phyloP scores from a whole-genome alignment of 176 grass and related monocot species.

The Triticum monococcum region DNA sequence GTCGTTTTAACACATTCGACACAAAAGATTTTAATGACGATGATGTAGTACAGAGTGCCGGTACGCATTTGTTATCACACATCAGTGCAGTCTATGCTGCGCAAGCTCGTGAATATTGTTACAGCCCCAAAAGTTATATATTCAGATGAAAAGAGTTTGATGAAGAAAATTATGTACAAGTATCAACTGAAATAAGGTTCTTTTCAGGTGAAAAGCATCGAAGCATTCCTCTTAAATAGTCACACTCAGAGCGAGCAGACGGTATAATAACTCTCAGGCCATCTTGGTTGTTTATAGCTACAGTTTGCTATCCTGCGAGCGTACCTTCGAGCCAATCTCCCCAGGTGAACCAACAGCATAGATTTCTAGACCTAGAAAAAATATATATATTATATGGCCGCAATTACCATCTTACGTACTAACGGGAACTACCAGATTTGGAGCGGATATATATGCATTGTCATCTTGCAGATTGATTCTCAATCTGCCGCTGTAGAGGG shows the following conservation, averaged over 20 bases:
- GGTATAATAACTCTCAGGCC: background rate
- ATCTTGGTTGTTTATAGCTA: conserved; percentile 21
- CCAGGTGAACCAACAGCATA: conserved; percentile 39
- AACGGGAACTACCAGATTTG: conserved; percentile 19
- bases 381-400: conserved; percentile 28
- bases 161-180: conserved; percentile 34
- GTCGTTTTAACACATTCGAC: too few relatives aligned
- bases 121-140: background rate
- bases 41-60: too few relatives aligned
- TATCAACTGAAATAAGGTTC: conserved; percentile 6
- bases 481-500: conserved; percentile 3
- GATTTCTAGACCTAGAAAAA: conserved; percentile 48
- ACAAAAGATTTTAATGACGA: too few relatives aligned
- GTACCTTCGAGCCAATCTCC: conserved; percentile 41
- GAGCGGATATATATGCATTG: conserved; percentile 9
- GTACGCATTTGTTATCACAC: too few relatives aligned
- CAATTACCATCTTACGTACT: conserved; percentile 27
- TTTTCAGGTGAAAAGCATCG: conserved; percentile 22
- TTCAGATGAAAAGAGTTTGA: conserved; percentile 11
- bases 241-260: conserved; percentile 16
- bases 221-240: conserved; percentile 7
- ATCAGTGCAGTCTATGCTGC: too few relatives aligned
- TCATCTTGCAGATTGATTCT: conserved; percentile 46
- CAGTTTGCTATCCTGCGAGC: conserved; percentile 32
- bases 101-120: background rate